A percentile compares a stretch with the other conserved stretches of the same genome.
Evolutionary conservation across 2,329 filamentous ascomycete genomes (phyloP).

Genomic region (Calonectria pteridis): DNA sequence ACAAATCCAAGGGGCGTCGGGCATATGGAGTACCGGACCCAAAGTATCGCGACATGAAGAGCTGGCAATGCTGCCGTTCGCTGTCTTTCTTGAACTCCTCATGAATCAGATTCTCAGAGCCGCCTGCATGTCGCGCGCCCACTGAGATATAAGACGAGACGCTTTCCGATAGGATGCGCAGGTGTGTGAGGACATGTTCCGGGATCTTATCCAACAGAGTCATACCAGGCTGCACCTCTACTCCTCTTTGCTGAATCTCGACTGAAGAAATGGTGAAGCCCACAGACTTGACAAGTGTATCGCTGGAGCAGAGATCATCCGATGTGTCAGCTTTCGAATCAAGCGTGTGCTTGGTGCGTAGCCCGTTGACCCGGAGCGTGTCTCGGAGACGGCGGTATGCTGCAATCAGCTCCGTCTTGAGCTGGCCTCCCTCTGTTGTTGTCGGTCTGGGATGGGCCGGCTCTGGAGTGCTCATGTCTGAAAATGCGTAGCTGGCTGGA

Average conservation of each 20-base stretch:
- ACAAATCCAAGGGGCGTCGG: conserved; percentile 58
- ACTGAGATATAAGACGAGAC: conserved; percentile 86
- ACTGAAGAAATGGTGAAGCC: conserved; percentile 89
- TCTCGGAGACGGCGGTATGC: conserved; percentile 73
- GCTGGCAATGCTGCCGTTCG: conserved; percentile 78
- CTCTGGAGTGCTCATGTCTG: conserved; percentile 48
- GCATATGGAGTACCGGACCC: conserved; percentile 56
- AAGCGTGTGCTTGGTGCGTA: conserved; percentile 56
- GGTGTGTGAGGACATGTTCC: conserved; percentile 84
- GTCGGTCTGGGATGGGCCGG: conserved; percentile 31
- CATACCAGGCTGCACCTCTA: conserved; percentile 78
- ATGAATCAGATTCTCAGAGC: conserved; percentile 70
- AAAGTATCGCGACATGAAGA: conserved; percentile 75
- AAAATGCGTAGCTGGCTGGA: conserved; percentile 58
- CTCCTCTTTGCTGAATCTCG: conserved; percentile 92
- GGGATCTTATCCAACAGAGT: conserved; percentile 88
- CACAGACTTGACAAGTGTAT: conserved; percentile 74
- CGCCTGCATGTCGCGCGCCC: conserved; percentile 72
- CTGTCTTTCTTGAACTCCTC: conserved; percentile 77
- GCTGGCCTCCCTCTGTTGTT: conserved; percentile 39
- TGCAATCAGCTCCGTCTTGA: conserved; percentile 67
- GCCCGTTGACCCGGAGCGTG: conserved; percentile 68
- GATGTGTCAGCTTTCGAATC: conserved; percentile 45
- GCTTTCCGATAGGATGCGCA: conserved; percentile 90
- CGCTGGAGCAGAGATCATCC: conserved; percentile 65